Base-by-base conservation (phyloP, 345 rosid genomes). In the Lepidium didymum region DNA sequence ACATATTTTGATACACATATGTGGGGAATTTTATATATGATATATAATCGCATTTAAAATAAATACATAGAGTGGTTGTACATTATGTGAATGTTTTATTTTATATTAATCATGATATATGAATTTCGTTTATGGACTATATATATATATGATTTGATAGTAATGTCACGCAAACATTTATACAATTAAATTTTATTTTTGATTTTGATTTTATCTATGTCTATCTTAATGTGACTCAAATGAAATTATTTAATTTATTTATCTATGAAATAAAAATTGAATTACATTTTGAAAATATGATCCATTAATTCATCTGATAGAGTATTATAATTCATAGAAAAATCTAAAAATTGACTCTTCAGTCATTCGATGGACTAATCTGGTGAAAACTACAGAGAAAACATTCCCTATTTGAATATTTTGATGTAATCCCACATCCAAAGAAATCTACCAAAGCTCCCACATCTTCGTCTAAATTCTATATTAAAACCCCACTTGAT, bases 291-390 rank as follows among this genome's bases (percentile, higher is more conserved):
- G 27, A 25, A 3, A 27, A 27, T 29, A 29, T 29, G 33, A 29
- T 6, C 33, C 7, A n/a, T n/a, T n/a, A n/a, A 29, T 29, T 29
- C 33, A 27, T 4, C 1, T 19, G 21, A 19, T 19, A 19, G 2
- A 19, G 21, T n/a, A n/a, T n/a, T n/a, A n/a, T n/a, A n/a, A 47
- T 19, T 53, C 13, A 56, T 7, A 35, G 45, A 44, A 45, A 57
- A 11, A 9, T 33, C 38, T 21, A 43, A 71, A 34, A 44, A 31
- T 43, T 15, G 54, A 64, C 66, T 65, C 71, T 66, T 73, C n/a
- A n/a, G 76, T 64, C 71, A 10, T n/a, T n/a, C n/a, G n/a, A n/a
- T n/a, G n/a, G n/a, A n/a, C n/a, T 11, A 23, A 64, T 64, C 54
- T 16, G 29, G 8, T 21, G 23, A 3, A 55, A 40, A 36, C 7